Evolutionary conservation across 495 filamentous ascomycete genomes (phyloP).

Genomic region (Podospora didyma): DNA sequence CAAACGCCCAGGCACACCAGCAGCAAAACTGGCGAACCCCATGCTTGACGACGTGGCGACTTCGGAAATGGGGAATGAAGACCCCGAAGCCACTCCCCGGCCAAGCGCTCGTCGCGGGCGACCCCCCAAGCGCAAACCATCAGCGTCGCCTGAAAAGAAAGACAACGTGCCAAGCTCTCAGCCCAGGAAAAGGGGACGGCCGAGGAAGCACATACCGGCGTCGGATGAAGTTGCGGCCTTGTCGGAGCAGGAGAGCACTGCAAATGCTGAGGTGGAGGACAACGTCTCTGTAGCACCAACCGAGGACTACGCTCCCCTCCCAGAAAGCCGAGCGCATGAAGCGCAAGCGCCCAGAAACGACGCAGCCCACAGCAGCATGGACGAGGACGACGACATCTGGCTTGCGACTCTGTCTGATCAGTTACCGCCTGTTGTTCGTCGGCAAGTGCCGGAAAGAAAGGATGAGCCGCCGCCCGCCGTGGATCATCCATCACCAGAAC

Average conservation of each 20-base stretch:
- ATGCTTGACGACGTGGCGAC: constrained; percentile 5
- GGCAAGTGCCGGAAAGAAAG: background rate
- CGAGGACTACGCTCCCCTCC: constrained; percentile 5
- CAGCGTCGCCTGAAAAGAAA: constrained; percentile 19
- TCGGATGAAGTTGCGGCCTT: constrained; percentile 16
- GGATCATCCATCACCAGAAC: background rate
- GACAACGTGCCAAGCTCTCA: constrained; percentile 14
- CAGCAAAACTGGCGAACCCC: background rate
- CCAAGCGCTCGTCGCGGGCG: constrained; percentile 5
- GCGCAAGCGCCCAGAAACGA: background rate
- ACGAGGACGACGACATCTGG: constrained; percentile 37
- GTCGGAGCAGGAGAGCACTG: constrained; percentile 12
- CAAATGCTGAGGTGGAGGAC: constrained; percentile 12
- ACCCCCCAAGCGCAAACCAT: constrained; percentile 28
- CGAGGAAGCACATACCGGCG: constrained; percentile 18
- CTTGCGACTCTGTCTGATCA: constrained; percentile 25
- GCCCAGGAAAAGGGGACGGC: constrained; percentile 28
- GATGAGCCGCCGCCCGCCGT: background rate
- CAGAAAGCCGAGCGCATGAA: background rate
- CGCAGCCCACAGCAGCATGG: constrained; percentile 12
- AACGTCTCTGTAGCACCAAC: constrained; percentile 13
- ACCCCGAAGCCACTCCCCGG: constrained; percentile 20
- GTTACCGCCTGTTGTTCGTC: constrained; percentile 18
- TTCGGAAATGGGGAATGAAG: constrained; percentile 16
- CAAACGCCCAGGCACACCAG: constrained; percentile 42